Base-by-base conservation (phyloP, 371 early-diverging fungal genomes). In the Syncephalastrum racemosum region DNA sequence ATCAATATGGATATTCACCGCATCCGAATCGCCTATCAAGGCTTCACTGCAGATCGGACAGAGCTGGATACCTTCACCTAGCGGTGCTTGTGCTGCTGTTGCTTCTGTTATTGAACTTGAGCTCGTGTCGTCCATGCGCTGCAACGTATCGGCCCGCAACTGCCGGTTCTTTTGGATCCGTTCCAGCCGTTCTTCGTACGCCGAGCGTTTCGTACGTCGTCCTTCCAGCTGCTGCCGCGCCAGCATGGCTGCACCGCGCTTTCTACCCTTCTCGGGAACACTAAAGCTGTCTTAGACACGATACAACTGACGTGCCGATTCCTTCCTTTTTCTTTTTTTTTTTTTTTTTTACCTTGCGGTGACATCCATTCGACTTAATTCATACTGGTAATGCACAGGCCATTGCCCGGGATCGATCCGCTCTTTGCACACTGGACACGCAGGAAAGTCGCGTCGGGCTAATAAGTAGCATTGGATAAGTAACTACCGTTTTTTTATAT, bases 11-110 rank as follows among this genome's bases (percentile, higher is more conserved):
- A 73, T 25, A 57, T 89, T 89, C 50, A 88, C 66, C 1, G 80
- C 81, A 13, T 82, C 80, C 19, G 81, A 62, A 42, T 86, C 85
- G 13, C 84, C 84, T 46, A 68, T 75, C 2, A 94, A 72, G 0
- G 63, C 62, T 22, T 77, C 67, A 19, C 81, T 82, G 67, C 94
- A 93, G 49, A 93, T 86, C 54, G 88, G 89, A 65, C 94, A 93
- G 0, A 75, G 81, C 46, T 76, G 74, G 14, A 46, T 42, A 50
- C 36, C 36, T 12, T 31, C 36, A 31, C 36, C 10, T 12, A 31
- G 36, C 36, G 36, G 41, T 0, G 51, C 40, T 4, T 51, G 40
- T 18, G 51, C n/a, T 40, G 20, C 40, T 22, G 18, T 20, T 31
- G 18, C 4, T 36, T 7, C 8, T 27, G 31, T 10, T 25, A 14